Evolutionary conservation across 2,329 filamentous ascomycete genomes (phyloP), one percentile per base, ranked within the genome.

Genomic region (Alternaria alternata): DNA sequence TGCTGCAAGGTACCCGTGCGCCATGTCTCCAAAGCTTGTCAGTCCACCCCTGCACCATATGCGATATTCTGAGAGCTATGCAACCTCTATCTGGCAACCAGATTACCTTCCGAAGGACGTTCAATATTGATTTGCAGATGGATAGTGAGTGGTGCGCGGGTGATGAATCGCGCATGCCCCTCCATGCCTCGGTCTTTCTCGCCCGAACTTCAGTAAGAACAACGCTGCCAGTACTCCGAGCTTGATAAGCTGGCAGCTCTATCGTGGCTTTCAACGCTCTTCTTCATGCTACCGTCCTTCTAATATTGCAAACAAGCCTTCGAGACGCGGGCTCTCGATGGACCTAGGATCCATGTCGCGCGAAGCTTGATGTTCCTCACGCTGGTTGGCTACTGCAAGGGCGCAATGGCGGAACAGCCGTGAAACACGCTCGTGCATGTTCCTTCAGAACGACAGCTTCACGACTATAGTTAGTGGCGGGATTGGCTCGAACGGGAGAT

Each of bases 361-460:
- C 38, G 48, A 63, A 58, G 65, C 60, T 67, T 71, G 59, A 59
- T 53, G 54, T 64, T 64, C 57, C 63, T 65, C 52, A 59, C 46
- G 54, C 64, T 64, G 53, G 63, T 56, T 64, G 61, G 51, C 51
- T 51, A 59, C 49, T 61, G 48, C 48, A 34, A 44, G 32, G 57
- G 57, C 36, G 36, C 32, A 14, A 57, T 54, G 62, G 66, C 62
- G 65, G 57, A 61, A 68, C 60, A 61, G 42, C 46, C 57, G 51
- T 70, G 68, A 71, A 66, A 71, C 68, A 62, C 47, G 59, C 49
- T 59, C 47, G 44, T 54, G 54, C 56, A 55, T 36, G 39, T 43
- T 64, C 62, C 62, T 61, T 64, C 52, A 18, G 43, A 53, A 43
- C 54, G 52, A 59, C 61, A 65, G 63, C 61, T 49, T 51, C 47